phyloP scores from a whole-genome alignment of 2,329 filamentous ascomycete genomes.

The Penicillium sp. region DNA sequence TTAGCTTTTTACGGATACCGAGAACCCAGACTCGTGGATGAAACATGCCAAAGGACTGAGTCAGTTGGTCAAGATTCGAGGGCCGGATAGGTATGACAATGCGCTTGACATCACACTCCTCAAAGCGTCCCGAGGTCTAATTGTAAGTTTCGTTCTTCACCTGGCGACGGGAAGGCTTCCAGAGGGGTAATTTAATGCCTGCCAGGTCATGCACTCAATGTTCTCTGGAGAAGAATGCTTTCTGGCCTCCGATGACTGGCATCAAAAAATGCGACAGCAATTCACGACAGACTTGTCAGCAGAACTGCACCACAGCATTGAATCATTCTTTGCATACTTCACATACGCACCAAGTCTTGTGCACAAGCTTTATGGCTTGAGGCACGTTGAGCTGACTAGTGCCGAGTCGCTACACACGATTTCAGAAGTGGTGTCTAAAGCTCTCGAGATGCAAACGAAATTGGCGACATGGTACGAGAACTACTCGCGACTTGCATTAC shows the following conservation, averaged over 20 bases:
- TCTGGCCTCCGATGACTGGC: constrained; percentile 27
- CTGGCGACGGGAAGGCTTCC: no score
- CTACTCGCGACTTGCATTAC: constrained; percentile 18
- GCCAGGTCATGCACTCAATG: constrained; percentile 33
- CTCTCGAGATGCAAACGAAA: constrained; percentile 24
- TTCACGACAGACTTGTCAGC: constrained; percentile 12
- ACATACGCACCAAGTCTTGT: constrained; percentile 29
- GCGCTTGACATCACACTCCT: constrained; percentile 27
- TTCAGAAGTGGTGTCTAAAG: constrained; percentile 16
- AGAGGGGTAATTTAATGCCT: not conserved
- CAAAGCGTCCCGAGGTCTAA: constrained; percentile 29
- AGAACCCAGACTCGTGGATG: constrained; percentile 31
- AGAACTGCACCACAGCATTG: constrained; percentile 23
- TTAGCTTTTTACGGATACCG: constrained; percentile 30
- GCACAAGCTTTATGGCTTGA: constrained; percentile 28
- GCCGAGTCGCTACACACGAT: constrained; percentile 11
- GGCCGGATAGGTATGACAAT: constrained; percentile 22
- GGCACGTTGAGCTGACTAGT: constrained; percentile 14
- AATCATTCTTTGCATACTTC: constrained; percentile 30
- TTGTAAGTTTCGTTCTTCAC: constrained; percentile 18
- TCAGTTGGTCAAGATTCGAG: constrained; percentile 27
- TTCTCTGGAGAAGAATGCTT: constrained; percentile 32
- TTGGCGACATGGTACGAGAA: constrained; percentile 24
- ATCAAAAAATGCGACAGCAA: constrained; percentile 27
- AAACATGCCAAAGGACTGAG: constrained; percentile 32